These are phyloP conservation scores for Phaeoacremonium minimum DNA, from an alignment of 2,329 filamentous ascomycete species.

Conservation along the genomic window DNA sequence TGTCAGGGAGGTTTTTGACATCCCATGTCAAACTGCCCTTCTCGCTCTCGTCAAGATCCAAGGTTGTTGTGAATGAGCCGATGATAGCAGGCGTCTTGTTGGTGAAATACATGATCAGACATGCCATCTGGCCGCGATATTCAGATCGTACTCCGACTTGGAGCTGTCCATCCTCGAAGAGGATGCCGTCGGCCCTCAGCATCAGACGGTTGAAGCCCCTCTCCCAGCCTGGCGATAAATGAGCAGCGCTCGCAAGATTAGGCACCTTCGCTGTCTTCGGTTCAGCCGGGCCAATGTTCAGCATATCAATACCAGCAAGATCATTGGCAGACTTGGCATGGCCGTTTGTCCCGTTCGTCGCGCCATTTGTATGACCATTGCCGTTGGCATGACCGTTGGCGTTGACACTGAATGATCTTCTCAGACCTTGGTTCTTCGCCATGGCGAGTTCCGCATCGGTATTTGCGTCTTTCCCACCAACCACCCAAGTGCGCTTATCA, in stretches of 20 bases:
- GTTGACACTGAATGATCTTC: slow-evolving; percentile 74
- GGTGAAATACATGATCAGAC: slow-evolving; percentile 90
- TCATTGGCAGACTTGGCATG: slow-evolving; percentile 51
- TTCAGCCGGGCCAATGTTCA: slow-evolving; percentile 50
- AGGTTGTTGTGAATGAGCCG: slow-evolving; percentile 87
- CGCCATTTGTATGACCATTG: slow-evolving; percentile 36
- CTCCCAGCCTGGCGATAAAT: slow-evolving; percentile 94
- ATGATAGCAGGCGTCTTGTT: slow-evolving; percentile 87
- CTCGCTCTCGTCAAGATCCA: slow-evolving; percentile 72
- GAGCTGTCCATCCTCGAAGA: slow-evolving; percentile 93
- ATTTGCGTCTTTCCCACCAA: slow-evolving; percentile 95
- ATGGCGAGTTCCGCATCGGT: slow-evolving; percentile 76
- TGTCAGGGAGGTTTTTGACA: slow-evolving; percentile 83
- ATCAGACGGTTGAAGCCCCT: slow-evolving; percentile 80
- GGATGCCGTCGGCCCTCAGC: slow-evolving; percentile 74
- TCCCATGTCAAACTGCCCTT: slow-evolving; percentile 73
- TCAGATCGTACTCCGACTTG: slow-evolving; percentile 90
- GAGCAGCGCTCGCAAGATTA: slow-evolving; percentile 87
- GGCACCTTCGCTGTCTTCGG: slow-evolving; percentile 60
- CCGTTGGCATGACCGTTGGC: slow-evolving; percentile 46
- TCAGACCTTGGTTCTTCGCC: slow-evolving; percentile 76
- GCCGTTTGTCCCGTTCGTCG: slow-evolving; percentile 45
- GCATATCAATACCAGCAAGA: slow-evolving; percentile 79
- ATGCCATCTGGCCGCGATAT: slow-evolving; percentile 92
- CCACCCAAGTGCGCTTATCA: slow-evolving; percentile 94